Conservation (phyloP, 148 eudicot genomes). For the Rhododendron kiyosumense region DNA sequence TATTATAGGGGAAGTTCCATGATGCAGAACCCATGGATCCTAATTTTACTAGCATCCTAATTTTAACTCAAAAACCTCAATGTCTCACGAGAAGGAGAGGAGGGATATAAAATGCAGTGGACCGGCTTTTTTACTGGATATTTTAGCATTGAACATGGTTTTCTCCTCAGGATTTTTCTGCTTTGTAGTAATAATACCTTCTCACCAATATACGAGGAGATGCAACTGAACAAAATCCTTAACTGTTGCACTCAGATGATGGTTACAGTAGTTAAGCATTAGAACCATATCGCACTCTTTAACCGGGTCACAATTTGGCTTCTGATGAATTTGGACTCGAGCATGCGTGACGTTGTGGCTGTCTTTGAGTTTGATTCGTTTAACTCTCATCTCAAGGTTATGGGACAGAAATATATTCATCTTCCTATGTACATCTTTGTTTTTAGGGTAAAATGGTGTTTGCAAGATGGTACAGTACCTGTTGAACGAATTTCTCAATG, state of each 20-base stretch:
- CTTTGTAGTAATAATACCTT: background rate
- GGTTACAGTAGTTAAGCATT: no score
- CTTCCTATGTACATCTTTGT: no score
- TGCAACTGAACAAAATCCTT: background rate
- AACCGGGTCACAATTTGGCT: background rate
- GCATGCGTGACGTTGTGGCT: background rate
- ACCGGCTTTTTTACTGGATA: background rate
- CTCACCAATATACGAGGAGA: background rate
- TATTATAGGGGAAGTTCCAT: background rate
- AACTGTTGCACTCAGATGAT: background rate
- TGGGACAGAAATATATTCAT: background rate
- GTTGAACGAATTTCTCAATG: no score
- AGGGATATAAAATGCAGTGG: background rate
- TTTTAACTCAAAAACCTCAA: background rate
- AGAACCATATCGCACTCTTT: background rate
- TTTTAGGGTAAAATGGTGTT: background rate
- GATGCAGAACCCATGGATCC: background rate
- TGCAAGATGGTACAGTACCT: background rate
- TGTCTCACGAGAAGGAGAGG: background rate
- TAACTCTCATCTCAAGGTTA: background rate
- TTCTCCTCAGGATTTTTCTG: background rate
- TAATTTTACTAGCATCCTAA: background rate
- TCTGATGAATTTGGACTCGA: background rate
- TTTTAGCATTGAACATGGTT: background rate
- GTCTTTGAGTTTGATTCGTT: background rate